phyloP scores from a whole-genome alignment of 768 basidiomycete species.

The Tylopilus sp. region DNA sequence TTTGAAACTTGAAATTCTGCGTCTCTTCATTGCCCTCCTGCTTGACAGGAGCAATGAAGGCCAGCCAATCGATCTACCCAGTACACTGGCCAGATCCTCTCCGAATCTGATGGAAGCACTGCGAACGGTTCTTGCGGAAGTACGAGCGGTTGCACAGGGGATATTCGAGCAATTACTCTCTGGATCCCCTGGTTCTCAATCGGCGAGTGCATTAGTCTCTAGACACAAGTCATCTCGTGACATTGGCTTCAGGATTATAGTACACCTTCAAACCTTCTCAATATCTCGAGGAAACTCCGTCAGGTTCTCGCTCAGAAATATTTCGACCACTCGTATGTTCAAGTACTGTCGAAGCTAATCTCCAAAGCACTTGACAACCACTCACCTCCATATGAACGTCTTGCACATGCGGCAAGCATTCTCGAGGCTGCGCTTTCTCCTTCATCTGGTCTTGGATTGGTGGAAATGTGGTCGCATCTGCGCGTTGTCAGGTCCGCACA shows the following conservation, averaged over 20 bases:
- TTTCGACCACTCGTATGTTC: constrained; percentile 67
- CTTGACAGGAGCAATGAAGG: constrained; percentile 31
- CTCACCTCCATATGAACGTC: constrained; percentile 31
- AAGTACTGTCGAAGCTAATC: constrained; percentile 57
- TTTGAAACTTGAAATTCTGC: constrained; percentile 40
- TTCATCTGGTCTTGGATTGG: constrained; percentile 69
- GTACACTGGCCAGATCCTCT: constrained; percentile 6
- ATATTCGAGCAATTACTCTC: constrained; percentile 21
- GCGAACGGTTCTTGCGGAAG: constrained; percentile 22
- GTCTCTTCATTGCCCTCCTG: constrained; percentile 40
- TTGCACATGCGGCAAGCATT: constrained; percentile 32
- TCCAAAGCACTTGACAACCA: constrained; percentile 37
- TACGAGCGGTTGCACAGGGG: constrained; percentile 11
- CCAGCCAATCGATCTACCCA: neutral
- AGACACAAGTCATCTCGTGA: neutral
- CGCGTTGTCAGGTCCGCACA: constrained; percentile 19
- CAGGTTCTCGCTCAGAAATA: constrained; percentile 34
- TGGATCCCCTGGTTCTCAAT: neutral
- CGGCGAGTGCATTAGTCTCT: constrained; percentile 24
- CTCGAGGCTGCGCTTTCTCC: constrained; percentile 53
- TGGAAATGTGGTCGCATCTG: constrained; percentile 65
- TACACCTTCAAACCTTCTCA: constrained; percentile 37
- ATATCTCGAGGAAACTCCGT: constrained; percentile 42
- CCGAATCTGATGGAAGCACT: constrained; percentile 17
- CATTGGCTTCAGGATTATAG: constrained; percentile 29